Percentiles rank a stretch among this genome's conserved stretches.
Evolutionary conservation across 441 rosid genomes (phyloP).

Genomic region (Mallotus repandus): DNA sequence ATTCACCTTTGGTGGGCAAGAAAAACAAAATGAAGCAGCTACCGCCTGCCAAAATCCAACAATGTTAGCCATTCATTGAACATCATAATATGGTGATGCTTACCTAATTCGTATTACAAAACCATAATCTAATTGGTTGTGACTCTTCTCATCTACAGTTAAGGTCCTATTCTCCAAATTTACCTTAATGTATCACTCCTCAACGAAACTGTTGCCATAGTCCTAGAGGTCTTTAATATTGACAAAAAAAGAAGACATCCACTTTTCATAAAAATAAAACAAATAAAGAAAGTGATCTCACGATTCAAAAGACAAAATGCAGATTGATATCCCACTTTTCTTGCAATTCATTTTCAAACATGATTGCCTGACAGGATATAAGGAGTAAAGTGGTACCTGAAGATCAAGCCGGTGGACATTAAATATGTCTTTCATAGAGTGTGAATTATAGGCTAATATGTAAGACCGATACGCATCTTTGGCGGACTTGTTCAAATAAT

Average conservation of each 20-base stretch:
- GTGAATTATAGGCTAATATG: slow-evolving; percentile 89
- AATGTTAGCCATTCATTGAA: not conserved
- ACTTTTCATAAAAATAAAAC: not conserved
- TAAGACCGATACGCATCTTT: slow-evolving; percentile 94
- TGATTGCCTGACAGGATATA: not conserved
- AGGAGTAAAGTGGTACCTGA: slow-evolving; percentile 49
- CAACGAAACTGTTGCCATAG: not conserved
- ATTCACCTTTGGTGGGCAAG: slow-evolving; percentile 86
- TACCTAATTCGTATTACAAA: not conserved
- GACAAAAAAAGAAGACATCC: not conserved
- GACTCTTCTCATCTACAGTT: too few species aligned
- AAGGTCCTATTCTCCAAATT: too few species aligned
- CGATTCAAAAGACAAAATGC: too few species aligned
- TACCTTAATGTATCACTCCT: too few species aligned
- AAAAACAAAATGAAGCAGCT: slow-evolving; percentile 90
- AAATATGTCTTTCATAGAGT: slow-evolving; percentile 91
- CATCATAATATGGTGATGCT: not conserved
- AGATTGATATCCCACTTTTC: not conserved
- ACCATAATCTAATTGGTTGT: not conserved
- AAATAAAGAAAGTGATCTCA: too few species aligned
- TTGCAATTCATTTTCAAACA: not conserved
- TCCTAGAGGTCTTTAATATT: not conserved
- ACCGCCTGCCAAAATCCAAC: slow-evolving; percentile 60
- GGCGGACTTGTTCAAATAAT: slow-evolving; percentile 77
- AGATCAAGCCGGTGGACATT: slow-evolving; percentile 93